These are phyloP conservation scores for Myxozyma geophila DNA, from an alignment of 805 yeast genomes.

Conservation along the genomic window DNA sequence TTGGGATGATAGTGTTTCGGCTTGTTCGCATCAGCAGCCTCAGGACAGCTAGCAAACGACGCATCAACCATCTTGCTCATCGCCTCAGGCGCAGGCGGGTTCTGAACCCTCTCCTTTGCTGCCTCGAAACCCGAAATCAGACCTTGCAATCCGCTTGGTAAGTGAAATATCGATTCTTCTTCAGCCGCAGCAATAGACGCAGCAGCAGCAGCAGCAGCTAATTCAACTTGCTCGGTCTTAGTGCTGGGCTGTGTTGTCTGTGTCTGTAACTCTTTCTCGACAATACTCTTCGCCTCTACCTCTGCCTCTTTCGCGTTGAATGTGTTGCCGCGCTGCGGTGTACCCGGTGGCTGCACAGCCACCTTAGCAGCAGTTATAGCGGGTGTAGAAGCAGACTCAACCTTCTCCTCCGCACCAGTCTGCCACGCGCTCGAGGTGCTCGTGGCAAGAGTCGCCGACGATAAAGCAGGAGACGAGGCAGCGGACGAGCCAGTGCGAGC, in stretches of 20 bases:
- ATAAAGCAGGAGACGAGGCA: constrained; percentile 34
- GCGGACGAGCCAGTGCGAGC: constrained; percentile 17
- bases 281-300: constrained; percentile 20
- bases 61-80: constrained; percentile 69
- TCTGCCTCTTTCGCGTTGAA: constrained; percentile 30
- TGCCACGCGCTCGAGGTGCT: constrained; percentile 25
- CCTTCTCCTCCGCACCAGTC: constrained; percentile 5
- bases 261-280: neutral
- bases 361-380: neutral
- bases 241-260: too few species aligned
- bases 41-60: constrained; percentile 88
- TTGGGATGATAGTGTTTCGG: constrained; percentile 78
- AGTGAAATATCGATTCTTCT: constrained; percentile 30
- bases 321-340: constrained; percentile 4
- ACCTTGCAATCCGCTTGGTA: constrained; percentile 51
- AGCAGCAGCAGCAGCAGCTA: neutral
- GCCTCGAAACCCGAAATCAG: constrained; percentile 47
- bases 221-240: too few species aligned
- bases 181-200: constrained; percentile 11
- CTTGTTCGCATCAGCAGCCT: constrained; percentile 84
- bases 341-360: neutral
- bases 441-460: constrained; percentile 32
- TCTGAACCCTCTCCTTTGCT: constrained; percentile 52
- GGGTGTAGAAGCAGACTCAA: neutral
- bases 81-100: constrained; percentile 59